Evolutionary conservation across 1,284 basidiomycete species (phyloP).

Genomic region (Leucoagaricus sp.): DNA sequence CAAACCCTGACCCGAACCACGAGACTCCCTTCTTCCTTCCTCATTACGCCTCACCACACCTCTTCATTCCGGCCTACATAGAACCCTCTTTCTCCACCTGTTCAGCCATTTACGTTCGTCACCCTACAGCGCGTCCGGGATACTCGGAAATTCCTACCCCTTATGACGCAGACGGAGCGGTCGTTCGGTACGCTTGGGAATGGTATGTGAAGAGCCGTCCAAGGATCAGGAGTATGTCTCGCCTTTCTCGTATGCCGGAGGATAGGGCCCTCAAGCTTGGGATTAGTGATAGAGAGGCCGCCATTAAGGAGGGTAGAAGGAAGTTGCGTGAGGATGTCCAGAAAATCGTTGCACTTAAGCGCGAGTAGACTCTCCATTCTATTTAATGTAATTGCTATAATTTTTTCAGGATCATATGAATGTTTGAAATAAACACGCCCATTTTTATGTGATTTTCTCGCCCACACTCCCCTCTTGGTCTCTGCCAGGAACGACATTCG

Average conservation of each 20-base stretch:
- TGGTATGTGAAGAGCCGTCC: constrained; percentile 83
- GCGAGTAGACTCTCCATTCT: not conserved
- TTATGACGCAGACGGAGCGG: constrained; percentile 90
- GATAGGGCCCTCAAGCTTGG: constrained; percentile 43
- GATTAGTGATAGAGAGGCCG: constrained; percentile 18
- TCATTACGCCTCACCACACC: constrained; percentile 84
- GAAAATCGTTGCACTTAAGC: constrained; percentile 14
- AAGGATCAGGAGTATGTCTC: constrained; percentile 67
- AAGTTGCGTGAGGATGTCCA: constrained; percentile 23
- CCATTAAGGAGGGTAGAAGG: constrained; percentile 28
- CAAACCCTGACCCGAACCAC: constrained; percentile 17
- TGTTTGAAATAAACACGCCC: too few relatives aligned
- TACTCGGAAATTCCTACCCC: constrained; percentile 94
- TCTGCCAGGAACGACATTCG: too few relatives aligned
- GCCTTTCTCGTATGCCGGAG: constrained; percentile 71
- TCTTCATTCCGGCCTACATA: constrained; percentile 96
- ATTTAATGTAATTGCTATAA: not conserved
- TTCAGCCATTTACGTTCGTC: constrained; percentile 91
- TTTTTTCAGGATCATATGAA: too few relatives aligned
- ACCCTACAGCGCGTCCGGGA: constrained; percentile 91
- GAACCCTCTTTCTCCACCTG: constrained; percentile 92
- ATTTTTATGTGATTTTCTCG: too few relatives aligned
- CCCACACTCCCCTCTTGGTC: too few relatives aligned
- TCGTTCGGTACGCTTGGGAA: constrained; percentile 88
- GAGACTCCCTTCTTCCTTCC: constrained; percentile 86